phyloP scores from a whole-genome alignment of 805 yeast species.

The Kodamaea kaohsiungensis region DNA sequence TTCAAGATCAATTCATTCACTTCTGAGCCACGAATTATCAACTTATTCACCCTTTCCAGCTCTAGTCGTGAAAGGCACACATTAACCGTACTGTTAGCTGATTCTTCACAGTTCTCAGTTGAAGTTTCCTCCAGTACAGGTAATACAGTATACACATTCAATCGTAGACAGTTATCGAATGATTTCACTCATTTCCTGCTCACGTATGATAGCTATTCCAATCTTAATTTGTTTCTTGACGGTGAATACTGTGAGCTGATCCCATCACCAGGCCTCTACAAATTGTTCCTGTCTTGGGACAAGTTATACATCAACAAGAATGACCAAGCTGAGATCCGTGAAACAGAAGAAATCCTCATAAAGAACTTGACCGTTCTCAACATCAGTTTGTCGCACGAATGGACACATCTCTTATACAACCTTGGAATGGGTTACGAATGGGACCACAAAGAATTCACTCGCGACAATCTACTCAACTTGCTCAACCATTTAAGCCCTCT shows the following conservation, averaged over 20 bases:
- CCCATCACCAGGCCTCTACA: constrained; percentile 36
- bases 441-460: constrained; percentile 39
- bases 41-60: constrained; percentile 29
- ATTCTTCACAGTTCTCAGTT: constrained; percentile 32
- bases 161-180: constrained; percentile 24
- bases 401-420: constrained; percentile 50
- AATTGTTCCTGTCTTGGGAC: constrained; percentile 32
- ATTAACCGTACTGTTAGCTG: constrained; percentile 29
- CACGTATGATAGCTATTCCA: constrained; percentile 37
- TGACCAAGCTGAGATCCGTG: constrained; percentile 9
- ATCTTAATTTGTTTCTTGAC: constrained; percentile 48
- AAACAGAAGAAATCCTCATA: constrained; percentile 29
- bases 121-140: constrained; percentile 22
- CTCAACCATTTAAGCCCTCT: constrained; percentile 40
- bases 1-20: constrained; percentile 32
- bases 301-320: constrained; percentile 37
- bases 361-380: constrained; percentile 43
- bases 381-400: constrained; percentile 42
- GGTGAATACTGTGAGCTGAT: constrained; percentile 50
- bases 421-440: constrained; percentile 52
- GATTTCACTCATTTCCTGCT: constrained; percentile 34
- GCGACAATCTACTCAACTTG: constrained; percentile 39
- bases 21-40: constrained; percentile 11
- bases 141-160: constrained; percentile 31
- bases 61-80: constrained; percentile 24